These are phyloP conservation scores for Rhizopus stolonifer DNA, from an alignment of 371 early-diverging fungal genomes.

Conservation along the genomic window DNA sequence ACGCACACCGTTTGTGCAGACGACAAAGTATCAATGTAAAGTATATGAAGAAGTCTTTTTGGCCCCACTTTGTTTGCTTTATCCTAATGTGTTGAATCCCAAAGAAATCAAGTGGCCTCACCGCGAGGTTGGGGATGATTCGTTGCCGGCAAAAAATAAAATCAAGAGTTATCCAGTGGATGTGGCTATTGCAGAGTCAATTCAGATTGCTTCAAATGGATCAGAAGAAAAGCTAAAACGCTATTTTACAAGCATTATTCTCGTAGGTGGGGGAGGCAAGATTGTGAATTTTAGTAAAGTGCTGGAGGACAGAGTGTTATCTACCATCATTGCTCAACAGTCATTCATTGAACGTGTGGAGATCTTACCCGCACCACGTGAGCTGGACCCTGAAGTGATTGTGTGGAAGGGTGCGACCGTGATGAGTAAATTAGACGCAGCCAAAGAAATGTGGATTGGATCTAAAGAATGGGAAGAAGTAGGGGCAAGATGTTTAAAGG, in stretches of 20 bases:
- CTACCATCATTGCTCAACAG: slow-evolving; percentile 36
- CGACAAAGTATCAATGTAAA: slow-evolving; percentile 78
- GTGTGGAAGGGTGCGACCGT: slow-evolving; percentile 93
- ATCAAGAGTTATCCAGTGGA: slow-evolving; percentile 60
- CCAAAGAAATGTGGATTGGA: slow-evolving; percentile 81
- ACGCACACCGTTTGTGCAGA: slow-evolving; percentile 67
- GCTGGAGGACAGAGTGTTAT: slow-evolving; percentile 59
- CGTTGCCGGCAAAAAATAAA: too few relatives aligned
- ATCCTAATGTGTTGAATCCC: slow-evolving; percentile 49
- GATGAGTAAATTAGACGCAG: slow-evolving; percentile 73
- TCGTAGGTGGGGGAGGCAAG: slow-evolving; percentile 87
- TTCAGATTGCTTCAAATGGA: slow-evolving; percentile 55
- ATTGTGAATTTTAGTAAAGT: slow-evolving; percentile 69
- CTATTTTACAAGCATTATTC: slow-evolving; percentile 72
- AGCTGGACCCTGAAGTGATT: slow-evolving; percentile 82
- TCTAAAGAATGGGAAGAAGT: slow-evolving; percentile 72
- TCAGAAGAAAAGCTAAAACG: slow-evolving; percentile 73
- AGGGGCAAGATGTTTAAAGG: slow-evolving; percentile 66
- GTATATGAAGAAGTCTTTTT: slow-evolving; percentile 83
- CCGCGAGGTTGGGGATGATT: too few relatives aligned
- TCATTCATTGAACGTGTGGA: slow-evolving; percentile 68
- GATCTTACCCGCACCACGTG: slow-evolving; percentile 79
- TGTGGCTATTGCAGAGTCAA: slow-evolving; percentile 76
- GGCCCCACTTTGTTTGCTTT: slow-evolving; percentile 70
- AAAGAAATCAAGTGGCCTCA: slow-evolving; percentile 4